Percentiles rank a stretch among this genome's conserved stretches.
Evolutionary conservation across 495 filamentous ascomycete species (phyloP).

Genomic region (Neurospora sublineolata): DNA sequence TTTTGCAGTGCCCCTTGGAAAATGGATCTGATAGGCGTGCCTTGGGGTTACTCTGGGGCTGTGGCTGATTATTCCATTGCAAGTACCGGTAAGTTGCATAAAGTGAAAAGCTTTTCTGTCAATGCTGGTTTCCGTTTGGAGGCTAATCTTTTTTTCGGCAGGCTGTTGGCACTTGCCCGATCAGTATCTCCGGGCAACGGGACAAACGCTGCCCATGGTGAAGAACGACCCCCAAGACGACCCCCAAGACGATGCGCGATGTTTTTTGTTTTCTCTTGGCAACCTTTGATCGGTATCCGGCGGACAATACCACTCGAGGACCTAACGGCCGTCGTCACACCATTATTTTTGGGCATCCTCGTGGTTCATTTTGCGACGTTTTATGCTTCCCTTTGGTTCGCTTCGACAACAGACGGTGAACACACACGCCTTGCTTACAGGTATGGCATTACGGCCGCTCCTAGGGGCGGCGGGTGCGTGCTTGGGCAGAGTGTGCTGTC

Average conservation of each 20-base stretch:
- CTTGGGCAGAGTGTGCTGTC: background rate
- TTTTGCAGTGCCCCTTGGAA: background rate
- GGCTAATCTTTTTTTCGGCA: background rate
- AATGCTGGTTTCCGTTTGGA: background rate
- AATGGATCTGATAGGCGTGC: background rate
- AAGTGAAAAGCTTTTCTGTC: background rate
- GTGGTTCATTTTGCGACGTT: background rate
- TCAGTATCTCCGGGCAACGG: background rate
- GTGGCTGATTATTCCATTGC: background rate
- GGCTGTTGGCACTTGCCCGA: background rate
- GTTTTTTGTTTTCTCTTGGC: background rate
- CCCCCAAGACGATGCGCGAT: background rate
- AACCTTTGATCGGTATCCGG: background rate
- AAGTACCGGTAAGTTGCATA: conserved; percentile 14
- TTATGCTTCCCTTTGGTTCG: background rate
- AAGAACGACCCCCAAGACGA: background rate
- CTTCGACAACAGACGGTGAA: background rate
- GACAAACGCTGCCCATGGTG: background rate
- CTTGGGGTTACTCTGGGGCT: background rate
- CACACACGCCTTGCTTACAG: background rate
- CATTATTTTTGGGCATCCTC: background rate
- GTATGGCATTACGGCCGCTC: background rate
- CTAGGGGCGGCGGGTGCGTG: background rate
- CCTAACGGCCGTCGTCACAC: background rate
- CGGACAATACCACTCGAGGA: background rate